Percentiles rank a stretch among this genome's conserved stretches.
phyloP scores from a whole-genome alignment of 2,329 filamentous ascomycete genomes.

The Cytospora schulzeri region DNA sequence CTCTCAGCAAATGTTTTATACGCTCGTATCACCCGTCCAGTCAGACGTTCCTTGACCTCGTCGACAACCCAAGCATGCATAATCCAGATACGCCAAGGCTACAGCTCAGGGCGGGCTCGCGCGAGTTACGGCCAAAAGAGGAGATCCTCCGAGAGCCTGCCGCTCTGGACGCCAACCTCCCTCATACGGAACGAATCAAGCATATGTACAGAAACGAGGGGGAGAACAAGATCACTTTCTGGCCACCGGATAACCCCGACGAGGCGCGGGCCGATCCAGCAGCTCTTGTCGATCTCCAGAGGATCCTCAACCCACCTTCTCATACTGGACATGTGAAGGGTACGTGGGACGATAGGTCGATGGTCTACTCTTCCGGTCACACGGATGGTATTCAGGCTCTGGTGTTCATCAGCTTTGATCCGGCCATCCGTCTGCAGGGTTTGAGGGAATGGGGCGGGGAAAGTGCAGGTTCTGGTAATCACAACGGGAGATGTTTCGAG shows the following conservation, averaged over 20 bases:
- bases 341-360: constrained; percentile 48
- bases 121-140: constrained; percentile 40
- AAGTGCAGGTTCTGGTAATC: not conserved
- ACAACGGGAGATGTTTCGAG: not conserved
- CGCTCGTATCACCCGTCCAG: constrained; percentile 56
- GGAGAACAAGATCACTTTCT: constrained; percentile 34
- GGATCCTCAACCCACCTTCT: constrained; percentile 43
- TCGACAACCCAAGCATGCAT: constrained; percentile 48
- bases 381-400: constrained; percentile 37
- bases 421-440: constrained; percentile 38
- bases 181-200: constrained; percentile 29
- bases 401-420: constrained; percentile 48
- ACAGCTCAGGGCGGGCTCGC: constrained; percentile 47
- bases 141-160: constrained; percentile 16
- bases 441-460: constrained; percentile 32
- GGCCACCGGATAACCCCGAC: constrained; percentile 38
- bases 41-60: constrained; percentile 61
- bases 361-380: constrained; percentile 46
- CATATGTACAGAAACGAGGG: constrained; percentile 31
- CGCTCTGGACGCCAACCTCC: constrained; percentile 12
- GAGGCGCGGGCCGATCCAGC: constrained; percentile 29
- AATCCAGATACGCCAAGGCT: constrained; percentile 47
- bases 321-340: constrained; percentile 43
- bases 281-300: constrained; percentile 40
- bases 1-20: constrained; percentile 56